These are phyloP conservation scores for Acidiella bohemica DNA, from an alignment of 495 filamentous ascomycete genomes.

Conservation along the genomic window DNA sequence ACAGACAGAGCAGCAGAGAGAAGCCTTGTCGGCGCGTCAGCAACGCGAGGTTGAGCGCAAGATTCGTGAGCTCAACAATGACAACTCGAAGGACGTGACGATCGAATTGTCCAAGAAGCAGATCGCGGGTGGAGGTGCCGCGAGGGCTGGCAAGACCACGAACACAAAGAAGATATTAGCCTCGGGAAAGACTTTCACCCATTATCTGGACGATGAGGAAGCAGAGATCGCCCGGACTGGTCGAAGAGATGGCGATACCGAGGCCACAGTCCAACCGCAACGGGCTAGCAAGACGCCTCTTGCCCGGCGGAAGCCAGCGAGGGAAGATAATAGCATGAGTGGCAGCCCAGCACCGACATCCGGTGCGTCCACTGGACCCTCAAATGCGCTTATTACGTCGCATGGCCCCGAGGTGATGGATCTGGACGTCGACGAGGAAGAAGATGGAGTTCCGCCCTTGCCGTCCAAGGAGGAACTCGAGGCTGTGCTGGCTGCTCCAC, in stretches of 20 bases:
- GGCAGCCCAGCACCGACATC: conserved; percentile 8
- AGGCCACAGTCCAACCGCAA: conserved; percentile 12
- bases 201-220: conserved; percentile 82
- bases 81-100: conserved; percentile 56
- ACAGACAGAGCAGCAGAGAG: conserved; percentile 23
- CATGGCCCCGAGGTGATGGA: conserved; percentile 14
- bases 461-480: conserved; percentile 57
- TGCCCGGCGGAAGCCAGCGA: conserved; percentile 6
- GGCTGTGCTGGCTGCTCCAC: conserved; percentile 52
- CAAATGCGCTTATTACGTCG: neutral
- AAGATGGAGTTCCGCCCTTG: conserved; percentile 49
- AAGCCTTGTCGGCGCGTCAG: conserved; percentile 58
- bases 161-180: conserved; percentile 83
- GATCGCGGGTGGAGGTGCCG: conserved; percentile 23
- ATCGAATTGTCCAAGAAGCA: conserved; percentile 51
- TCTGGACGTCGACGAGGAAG: conserved; percentile 31
- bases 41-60: conserved; percentile 63
- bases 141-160: conserved; percentile 43
- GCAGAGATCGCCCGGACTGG: conserved; percentile 41
- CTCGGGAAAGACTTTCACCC: conserved; percentile 81
- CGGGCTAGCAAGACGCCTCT: conserved; percentile 22
- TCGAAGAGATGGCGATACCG: conserved; percentile 11
- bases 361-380: neutral
- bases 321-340: conserved; percentile 12
- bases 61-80: conserved; percentile 65